phyloP scores from a whole-genome alignment of 768 basidiomycete genomes.

The Leccinellum luteum region DNA sequence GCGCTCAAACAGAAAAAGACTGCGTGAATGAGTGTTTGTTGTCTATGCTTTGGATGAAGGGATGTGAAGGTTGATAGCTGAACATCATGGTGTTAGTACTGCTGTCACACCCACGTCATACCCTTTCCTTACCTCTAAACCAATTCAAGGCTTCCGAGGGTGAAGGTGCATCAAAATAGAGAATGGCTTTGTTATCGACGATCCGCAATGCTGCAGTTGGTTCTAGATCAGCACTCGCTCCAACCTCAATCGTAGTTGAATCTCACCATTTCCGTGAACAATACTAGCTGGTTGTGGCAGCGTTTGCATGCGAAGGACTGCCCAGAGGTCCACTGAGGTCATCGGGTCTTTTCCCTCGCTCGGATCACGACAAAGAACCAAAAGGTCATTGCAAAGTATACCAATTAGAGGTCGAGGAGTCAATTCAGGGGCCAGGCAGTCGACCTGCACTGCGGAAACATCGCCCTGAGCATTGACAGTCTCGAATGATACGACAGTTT shows the following conservation, averaged over 20 bases:
- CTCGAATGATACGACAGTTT: slow-evolving; percentile 78
- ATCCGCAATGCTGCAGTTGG: slow-evolving; percentile 64
- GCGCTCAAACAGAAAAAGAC: slow-evolving; percentile 2
- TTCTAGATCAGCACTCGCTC: slow-evolving; percentile 5
- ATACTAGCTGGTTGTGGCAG: slow-evolving; percentile 87
- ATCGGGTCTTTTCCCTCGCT: slow-evolving; percentile 74
- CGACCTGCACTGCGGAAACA: slow-evolving; percentile 80
- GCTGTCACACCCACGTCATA: neutral
- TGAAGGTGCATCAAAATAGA: slow-evolving; percentile 84
- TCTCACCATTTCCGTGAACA: slow-evolving; percentile 78
- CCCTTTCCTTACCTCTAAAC: slow-evolving; percentile 70
- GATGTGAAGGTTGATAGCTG: slow-evolving; percentile 88
- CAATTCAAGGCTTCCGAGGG: slow-evolving; percentile 85
- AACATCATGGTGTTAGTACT: slow-evolving; percentile 6
- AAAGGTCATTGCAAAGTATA: slow-evolving; percentile 88
- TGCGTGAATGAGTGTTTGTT: slow-evolving; percentile 9
- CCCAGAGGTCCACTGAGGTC: slow-evolving; percentile 88
- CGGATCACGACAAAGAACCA: slow-evolving; percentile 89
- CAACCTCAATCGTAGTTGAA: neutral
- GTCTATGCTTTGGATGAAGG: slow-evolving; percentile 74
- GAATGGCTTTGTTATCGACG: slow-evolving; percentile 88
- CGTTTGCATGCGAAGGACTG: slow-evolving; percentile 94
- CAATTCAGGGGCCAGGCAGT: slow-evolving; percentile 83
- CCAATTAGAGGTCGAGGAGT: slow-evolving; percentile 78
- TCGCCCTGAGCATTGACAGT: slow-evolving; percentile 75